Base-by-base conservation (phyloP, 306 rosid genomes). In the Trichosanthes cucumerina region DNA sequence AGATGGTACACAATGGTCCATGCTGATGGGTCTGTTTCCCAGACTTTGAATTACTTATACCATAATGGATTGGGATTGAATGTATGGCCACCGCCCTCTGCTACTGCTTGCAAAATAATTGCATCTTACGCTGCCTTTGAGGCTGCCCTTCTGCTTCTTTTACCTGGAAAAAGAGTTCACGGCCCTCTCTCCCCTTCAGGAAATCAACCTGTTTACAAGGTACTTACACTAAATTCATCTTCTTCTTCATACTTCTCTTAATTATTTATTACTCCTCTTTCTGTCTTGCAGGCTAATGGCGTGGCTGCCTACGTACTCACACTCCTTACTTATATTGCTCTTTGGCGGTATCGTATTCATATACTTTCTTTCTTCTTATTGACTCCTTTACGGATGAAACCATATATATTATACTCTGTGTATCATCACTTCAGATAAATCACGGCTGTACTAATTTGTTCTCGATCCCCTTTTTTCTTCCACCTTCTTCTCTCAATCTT, bases 1-100 rank as follows among this genome's bases (percentile, higher is more conserved):
- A 95, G 99, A 87, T 95, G 99, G 99, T 89, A 92, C 76, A 92
- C 97, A 10, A 95, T 95, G 99, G 92, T 91, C 7, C 82, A 75
- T 19, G 92, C 97, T 6, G 92, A 95, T 70, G 99, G 99, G 31
- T 95, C 97, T 4, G 41, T 95, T 64, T 46, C 23, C 4, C 85
- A 84, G 58, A 89, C 92, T 19, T 88, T 74, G 47, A 44, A 85
- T 79, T 80, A 87, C 87, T 68, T 92, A 56, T 82, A 50, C 43
- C 87, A 81, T 7, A 85, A 86, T 62, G 89, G 91, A 4, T 6
- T 89, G 9, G 77, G 82, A 28, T 28, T 28, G 33, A 28, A 28
- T 46, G 63, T 90, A 56, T 95, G 97, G 97, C 97, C 98, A 16
- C 86, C 78, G 47, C 99, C 99, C 69, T 87, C 96, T 62, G 81